phyloP scores from a whole-genome alignment of 2,329 filamentous ascomycete species.

The Fusarium musae region DNA sequence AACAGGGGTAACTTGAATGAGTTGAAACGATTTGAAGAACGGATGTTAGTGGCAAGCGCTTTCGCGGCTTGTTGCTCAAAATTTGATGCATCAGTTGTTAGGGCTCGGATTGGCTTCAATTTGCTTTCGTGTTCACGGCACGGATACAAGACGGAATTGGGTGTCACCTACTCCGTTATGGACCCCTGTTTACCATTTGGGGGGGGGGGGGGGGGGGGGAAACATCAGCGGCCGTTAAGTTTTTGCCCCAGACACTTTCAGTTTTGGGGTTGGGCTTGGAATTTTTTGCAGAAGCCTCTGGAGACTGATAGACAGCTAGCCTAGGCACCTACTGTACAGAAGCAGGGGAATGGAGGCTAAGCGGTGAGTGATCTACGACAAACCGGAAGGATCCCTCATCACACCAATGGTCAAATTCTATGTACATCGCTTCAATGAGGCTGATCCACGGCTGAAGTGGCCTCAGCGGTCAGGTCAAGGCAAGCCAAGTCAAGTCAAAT shows the following conservation, averaged over 20 bases:
- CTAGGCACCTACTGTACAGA: conserved; percentile 1
- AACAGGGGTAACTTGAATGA: neutral
- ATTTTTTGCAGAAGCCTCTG: neutral
- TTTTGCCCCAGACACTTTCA: conserved; percentile 10
- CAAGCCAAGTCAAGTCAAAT: neutral
- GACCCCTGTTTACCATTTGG: neutral
- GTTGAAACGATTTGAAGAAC: neutral
- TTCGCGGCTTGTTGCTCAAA: conserved; percentile 3
- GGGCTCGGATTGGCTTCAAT: conserved; percentile 1
- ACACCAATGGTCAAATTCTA: neutral
- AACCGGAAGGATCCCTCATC: neutral
- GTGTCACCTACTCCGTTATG: neutral
- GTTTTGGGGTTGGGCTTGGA: neutral
- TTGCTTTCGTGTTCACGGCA: neutral
- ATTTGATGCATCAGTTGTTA: conserved; percentile 18
- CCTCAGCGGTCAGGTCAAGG: conserved; percentile 4
- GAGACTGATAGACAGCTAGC: neutral
- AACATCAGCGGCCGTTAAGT: neutral
- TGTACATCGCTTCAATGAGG: neutral
- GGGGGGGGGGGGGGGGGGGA: neutral
- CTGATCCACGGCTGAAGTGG: neutral
- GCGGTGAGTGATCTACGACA: conserved; percentile 28
- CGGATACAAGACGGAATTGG: conserved; percentile 10
- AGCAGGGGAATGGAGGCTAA: neutral
- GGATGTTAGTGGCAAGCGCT: conserved; percentile 10